Evolutionary conservation across 805 yeast genomes (phyloP), one percentile per base, ranked within the genome.

Genomic region (Wilhelminamyces savonicus): DNA sequence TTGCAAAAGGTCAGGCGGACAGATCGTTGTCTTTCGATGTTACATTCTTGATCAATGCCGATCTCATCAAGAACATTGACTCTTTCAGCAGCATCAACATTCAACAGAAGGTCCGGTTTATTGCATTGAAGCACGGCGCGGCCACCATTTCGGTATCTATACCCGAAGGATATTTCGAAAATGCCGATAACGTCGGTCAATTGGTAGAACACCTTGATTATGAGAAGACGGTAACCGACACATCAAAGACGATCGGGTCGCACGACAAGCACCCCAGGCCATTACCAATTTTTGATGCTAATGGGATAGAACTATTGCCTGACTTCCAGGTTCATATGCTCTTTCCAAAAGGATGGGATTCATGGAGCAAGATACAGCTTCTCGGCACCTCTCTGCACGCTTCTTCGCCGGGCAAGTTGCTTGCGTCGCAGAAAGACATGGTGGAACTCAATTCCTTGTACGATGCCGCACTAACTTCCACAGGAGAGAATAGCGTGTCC

Each of bases 331-430:
- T 29, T 37, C 10, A 15, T 21, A 10, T 28, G 31, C 10, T 24
- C 23, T 59, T 77, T 2, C 78, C 80, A 0, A 32, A 35, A 5
- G 76, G 71, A 0, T 57, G 67, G 56, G 86, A 79, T 37, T 52
- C 77, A 3, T 58, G 68, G 61, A 60, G 61, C 13, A 69, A 74
- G 40, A 76, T 79, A 16, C 43, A 54, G 21, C 42, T 66, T 24
- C 44, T 52, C 14, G 45, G 58, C 13, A 44, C 48, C 26, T 36
- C 64, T n/a, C n/a, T n/a, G n/a, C n/a, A n/a, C n/a, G n/a, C n/a
- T n/a, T n/a, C n/a, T n/a, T n/a, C n/a, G n/a, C n/a, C n/a, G n/a
- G n/a, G n/a, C n/a, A n/a, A n/a, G n/a, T n/a, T n/a, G n/a, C n/a
- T n/a, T n/a, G n/a, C n/a, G n/a, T n/a, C n/a, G n/a, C n/a, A n/a